phyloP scores from a whole-genome alignment of 345 rosid species.

The Salix exigua region DNA sequence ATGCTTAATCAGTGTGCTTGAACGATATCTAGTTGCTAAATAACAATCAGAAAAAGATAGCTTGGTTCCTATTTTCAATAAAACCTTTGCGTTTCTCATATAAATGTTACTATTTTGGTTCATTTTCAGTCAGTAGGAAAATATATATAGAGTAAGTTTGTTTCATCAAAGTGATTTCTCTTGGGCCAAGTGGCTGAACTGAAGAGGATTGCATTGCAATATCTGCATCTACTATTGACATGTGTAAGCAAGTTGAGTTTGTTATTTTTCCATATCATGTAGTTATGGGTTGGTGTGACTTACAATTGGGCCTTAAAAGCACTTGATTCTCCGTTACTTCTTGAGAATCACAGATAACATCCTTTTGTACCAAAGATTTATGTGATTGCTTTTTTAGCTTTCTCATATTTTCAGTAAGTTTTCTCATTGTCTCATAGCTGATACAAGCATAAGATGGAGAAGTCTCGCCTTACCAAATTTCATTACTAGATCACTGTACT shows the following conservation, averaged over 20 bases:
- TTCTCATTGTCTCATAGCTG: not conserved
- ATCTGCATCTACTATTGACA: not conserved
- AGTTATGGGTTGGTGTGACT: not conserved
- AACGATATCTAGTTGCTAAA: not conserved
- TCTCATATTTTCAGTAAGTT: not conserved
- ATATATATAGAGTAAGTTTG: not conserved
- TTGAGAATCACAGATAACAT: not conserved
- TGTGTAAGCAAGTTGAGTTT: not conserved
- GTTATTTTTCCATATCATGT: not conserved
- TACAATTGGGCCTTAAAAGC: not conserved
- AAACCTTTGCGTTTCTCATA: too few species aligned
- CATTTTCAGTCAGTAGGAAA: too few species aligned
- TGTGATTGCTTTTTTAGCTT: not conserved
- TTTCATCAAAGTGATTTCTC: not conserved
- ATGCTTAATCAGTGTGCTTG: not conserved
- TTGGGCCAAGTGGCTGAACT: not conserved
- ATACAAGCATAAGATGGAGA: not conserved
- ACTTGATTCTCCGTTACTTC: not conserved
- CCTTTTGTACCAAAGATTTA: not conserved
- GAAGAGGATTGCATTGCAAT: not conserved
- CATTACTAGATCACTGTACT: not conserved
- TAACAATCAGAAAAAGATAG: too few species aligned
- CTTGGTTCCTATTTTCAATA: not conserved
- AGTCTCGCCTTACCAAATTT: not conserved
- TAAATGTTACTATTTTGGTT: too few species aligned